Evolutionary conservation across 768 basidiomycete genomes (phyloP), one percentile per base, ranked within the genome.

Genomic region (Fibroporia radiculosa): DNA sequence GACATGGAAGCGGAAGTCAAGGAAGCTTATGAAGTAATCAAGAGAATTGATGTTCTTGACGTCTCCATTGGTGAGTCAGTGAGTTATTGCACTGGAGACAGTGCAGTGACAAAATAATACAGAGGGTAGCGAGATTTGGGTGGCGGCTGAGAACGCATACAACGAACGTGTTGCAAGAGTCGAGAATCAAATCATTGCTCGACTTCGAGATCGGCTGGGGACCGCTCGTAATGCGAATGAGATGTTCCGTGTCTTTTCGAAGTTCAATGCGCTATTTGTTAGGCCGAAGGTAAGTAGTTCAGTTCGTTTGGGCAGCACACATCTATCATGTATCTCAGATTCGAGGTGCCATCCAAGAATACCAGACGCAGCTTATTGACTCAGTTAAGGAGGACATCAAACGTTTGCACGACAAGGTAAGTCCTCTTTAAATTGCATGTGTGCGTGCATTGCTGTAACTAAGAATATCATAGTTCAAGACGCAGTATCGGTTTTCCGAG

Each of bases 311-410:
- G n/a, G 25, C 20, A 4, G n/a, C 4, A 12, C 8, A 8, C 20
- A 14, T 34, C 6, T n/a, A 4, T 18, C n/a, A 6, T 32, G 18
- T 12, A 4, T 16, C 40, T 18, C 33, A 92, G 89, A 95, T 95
- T 64, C 84, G 92, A 47, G 95, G 96, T 52, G 96, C 96, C 34
- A 98, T 99, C 47, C 92, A 96, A 74, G 96, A 98, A 63, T 98
- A 98, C 56, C 96, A 98, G 63, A 97, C 93, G 0, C 93, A 96
- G 51, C 82, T 99, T 13, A 99, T 99, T 52, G 96, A 99, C 54
- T 95, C 92, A 4, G 95, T 98, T 36, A 99, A 99, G 61, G 93
- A 97, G 57, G 95, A 98, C 59, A 97, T 98, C 64, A 91, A 95
- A 53, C 82, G 80, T 36, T 69, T 98, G 19, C 93, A 98, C 52